phyloP scores from a whole-genome alignment of 75 land plant species.

The Cupressus sempervirens region DNA sequence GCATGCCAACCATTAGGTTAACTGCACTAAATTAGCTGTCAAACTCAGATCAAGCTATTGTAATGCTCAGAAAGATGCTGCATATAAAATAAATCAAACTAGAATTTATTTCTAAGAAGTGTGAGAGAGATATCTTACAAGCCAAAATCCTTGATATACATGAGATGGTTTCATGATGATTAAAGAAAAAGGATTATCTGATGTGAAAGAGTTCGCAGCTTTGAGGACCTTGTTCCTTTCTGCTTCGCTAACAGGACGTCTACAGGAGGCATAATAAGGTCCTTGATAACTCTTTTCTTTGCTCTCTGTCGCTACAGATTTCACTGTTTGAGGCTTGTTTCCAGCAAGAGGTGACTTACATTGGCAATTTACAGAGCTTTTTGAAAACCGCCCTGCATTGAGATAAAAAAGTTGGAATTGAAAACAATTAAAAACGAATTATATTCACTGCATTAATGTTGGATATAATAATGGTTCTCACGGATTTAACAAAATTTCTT shows the following conservation, averaged over 20 bases:
- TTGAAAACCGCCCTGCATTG: background rate
- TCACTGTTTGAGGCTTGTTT: background rate
- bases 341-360: background rate
- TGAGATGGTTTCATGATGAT: conserved; percentile 31
- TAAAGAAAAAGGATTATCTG: background rate
- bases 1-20: background rate
- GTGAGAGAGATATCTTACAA: conserved; percentile 14
- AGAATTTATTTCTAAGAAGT: background rate
- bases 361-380: background rate
- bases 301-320: background rate
- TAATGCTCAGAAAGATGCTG: background rate
- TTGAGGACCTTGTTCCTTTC: conserved; percentile 17
- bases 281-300: background rate
- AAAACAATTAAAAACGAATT: background rate
- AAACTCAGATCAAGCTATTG: background rate
- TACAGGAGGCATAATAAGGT: conserved; percentile 10
- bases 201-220: conserved; percentile 5
- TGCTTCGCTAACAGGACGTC: conserved; percentile 17
- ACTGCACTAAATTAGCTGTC: background rate
- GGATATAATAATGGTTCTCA: background rate
- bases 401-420: background rate
- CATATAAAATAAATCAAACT: background rate
- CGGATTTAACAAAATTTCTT: background rate
- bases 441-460: background rate
- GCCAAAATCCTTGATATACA: conserved; percentile 38